Base-by-base conservation (phyloP, 169 alveolate genomes). In the Plasmodium fragile region DNA sequence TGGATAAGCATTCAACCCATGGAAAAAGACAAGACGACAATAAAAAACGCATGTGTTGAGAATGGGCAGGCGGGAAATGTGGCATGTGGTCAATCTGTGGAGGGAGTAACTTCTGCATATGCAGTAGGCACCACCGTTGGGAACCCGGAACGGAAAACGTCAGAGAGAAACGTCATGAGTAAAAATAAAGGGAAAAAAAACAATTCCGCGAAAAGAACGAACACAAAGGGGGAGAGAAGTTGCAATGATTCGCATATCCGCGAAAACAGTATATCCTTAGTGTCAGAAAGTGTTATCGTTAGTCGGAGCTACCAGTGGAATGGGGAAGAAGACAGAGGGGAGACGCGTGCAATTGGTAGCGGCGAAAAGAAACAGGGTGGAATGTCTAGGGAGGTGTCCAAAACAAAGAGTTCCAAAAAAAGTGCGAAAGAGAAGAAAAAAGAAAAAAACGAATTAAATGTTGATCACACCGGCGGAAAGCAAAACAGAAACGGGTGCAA, bases 11-110 rank as follows among this genome's bases (percentile, higher is more conserved):
- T 65, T 65, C 75, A 65, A 6, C n/a, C 13, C n/a, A 28, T 65
- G 30, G 75, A 22, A 28, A 65, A 25, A 4, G 41, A 7, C 18
- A 65, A 65, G n/a, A 25, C 0, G 36, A 22, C 13, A 25, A 65
- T 65, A 7, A 65, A 65, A 6, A 65, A n/a, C n/a, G 75, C 16
- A 65, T 18, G 16, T 83, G 36, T 45, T 39, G 92, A 83, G 53
- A 83, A 52, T 70, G 45, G 75, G 4, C 32, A 70, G 22, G 52
- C 13, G 28, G 36, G 36, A 65, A 65, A 25, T 4, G 0, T 25
- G 36, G 1, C 30, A 25, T 28, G 10, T 65, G 25, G 22, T 1
- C 36, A 22, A 5, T 28, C 41, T 4, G 11, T 25, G n/a, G n/a
- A 22, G 11, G 28, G 41, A 10, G 75, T 65, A 65, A 22, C n/a